Percentiles rank a stretch among this genome's conserved stretches.
Evolutionary conservation across 140 eudicot genomes (phyloP).

Genomic region (Cichorium intybus): DNA sequence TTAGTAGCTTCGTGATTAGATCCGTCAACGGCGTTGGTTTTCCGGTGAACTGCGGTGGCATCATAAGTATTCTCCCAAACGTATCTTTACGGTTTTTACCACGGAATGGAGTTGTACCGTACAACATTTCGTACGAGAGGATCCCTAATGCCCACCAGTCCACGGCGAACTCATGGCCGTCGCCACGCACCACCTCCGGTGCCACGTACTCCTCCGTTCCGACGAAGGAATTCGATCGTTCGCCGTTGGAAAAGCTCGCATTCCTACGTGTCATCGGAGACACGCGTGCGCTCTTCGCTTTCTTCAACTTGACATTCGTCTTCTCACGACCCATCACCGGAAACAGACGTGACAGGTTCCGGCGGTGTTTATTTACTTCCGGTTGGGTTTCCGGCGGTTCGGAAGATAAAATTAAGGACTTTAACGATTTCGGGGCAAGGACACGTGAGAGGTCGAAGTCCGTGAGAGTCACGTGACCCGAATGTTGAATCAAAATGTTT

Average conservation of each 20-base stretch:
- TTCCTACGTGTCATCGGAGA: constrained; percentile 52
- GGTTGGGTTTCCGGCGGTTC: neutral
- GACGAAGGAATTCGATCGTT: constrained; percentile 70
- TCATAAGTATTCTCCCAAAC: constrained; percentile 43
- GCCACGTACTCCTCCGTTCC: no score
- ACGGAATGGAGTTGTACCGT: constrained; percentile 68
- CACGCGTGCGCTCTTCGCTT: constrained; percentile 64
- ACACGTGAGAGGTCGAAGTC: no score
- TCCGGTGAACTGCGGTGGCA: constrained; percentile 58
- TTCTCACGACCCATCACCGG: neutral
- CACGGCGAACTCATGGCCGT: constrained; percentile 66
- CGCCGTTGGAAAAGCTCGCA: constrained; percentile 38
- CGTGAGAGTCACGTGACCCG: constrained; percentile 88
- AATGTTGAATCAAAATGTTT: constrained; percentile 56
- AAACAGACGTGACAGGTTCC: constrained; percentile 26
- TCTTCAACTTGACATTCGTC: constrained; percentile 17
- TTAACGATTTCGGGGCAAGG: constrained; percentile 18
- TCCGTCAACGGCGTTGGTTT: constrained; percentile 58
- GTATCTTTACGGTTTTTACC: constrained; percentile 78
- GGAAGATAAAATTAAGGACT: constrained; percentile 3
- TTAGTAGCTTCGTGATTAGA: constrained; percentile 56
- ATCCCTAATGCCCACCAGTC: constrained; percentile 90
- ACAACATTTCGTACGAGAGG: constrained; percentile 62
- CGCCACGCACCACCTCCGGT: constrained; percentile 65
- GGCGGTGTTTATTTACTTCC: constrained; percentile 15